Base-by-base conservation (phyloP, 2,329 filamentous ascomycete genomes). In the Hypoxylon sp. region DNA sequence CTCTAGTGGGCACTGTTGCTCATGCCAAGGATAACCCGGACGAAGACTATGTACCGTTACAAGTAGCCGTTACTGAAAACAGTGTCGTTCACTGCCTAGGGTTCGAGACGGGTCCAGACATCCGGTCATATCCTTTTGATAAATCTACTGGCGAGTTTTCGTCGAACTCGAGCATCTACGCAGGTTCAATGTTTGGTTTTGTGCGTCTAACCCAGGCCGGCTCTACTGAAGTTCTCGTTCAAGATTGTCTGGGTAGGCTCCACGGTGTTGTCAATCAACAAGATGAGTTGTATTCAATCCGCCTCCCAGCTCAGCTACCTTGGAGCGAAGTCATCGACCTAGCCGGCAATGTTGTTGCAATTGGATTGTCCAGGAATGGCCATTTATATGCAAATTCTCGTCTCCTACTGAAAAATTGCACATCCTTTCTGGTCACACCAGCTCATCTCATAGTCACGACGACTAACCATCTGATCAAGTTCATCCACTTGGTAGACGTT, bases 361-460 rank as follows among this genome's bases (percentile, higher is more conserved):
- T 89, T 75, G 92, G 93, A 1, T 82, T 98, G 70, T 92, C 94
- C 2, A 86, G 88, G 53, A 91, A 89, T 61, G 96, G 96, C 0
- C 86, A 91, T 60, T 83, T 99, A 0, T 97, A 92, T 77, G 93
- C 91, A 44, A 92, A 95, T 77, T 89, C 90, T 2, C 88, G 86
- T 14, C 83, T 92, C 4, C 82, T 98, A 49, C 89, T 91, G 13
- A 94, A 92, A 79, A 97, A 96, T 74, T 97, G 94, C 80, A 98
- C 95, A 0, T 99, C 96, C 0, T 98, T 97, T 74, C 79, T 94
- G 5, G 82, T 95, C 27, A 97, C 95, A 0, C 85, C 90, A 0
- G 89, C 90, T 20, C 95, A 98, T 82, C 84, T 99, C 13, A 89
- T 98, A 64, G 94, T 95, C 76, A 99, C 96, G 0, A 99, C 96